A percentile compares a stretch with the other conserved stretches of the same genome.
Conservation (phyloP, 1,284 basidiomycete species). For the Rhodotorula sp. region DNA sequence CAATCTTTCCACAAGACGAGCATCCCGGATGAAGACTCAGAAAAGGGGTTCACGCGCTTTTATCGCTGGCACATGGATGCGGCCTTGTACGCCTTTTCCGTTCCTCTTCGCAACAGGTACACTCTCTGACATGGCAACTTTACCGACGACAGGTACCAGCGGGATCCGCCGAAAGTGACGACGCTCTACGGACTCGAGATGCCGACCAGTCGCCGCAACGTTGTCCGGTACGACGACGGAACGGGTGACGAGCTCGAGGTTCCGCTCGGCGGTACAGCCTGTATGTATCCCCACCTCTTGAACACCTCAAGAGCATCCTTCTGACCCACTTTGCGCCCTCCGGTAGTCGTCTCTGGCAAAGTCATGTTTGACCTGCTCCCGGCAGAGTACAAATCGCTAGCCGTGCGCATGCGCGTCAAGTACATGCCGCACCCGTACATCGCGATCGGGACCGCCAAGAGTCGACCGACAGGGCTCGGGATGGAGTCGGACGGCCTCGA, state of each 20-base stretch:
- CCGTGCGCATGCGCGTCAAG: conserved; percentile 68
- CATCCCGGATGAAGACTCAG: conserved; percentile 74
- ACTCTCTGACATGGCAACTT: neutral
- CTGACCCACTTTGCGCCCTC: conserved; percentile 12
- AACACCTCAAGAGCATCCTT: neutral
- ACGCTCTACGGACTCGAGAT: conserved; percentile 79
- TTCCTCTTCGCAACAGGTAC: neutral
- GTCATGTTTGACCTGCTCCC: conserved; percentile 83
- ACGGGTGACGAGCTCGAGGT: conserved; percentile 78
- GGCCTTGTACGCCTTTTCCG: conserved; percentile 56
- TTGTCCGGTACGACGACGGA: conserved; percentile 81
- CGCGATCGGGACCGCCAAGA: conserved; percentile 76
- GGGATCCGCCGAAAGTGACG: conserved; percentile 71
- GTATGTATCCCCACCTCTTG: conserved; percentile 53
- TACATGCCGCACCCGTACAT: conserved; percentile 56
- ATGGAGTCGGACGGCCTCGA: conserved; percentile 63
- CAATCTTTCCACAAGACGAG: conserved; percentile 82
- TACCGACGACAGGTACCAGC: conserved; percentile 60
- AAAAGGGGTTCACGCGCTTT: conserved; percentile 62
- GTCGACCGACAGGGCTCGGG: conserved; percentile 71
- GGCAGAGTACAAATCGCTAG: conserved; percentile 71
- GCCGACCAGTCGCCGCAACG: conserved; percentile 67
- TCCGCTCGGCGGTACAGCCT: conserved; percentile 82
- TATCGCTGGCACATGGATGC: conserved; percentile 66
- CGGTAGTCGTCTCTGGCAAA: conserved; percentile 60